Conservation (phyloP, 306 rosid genomes). For the Vicia sativa region DNA sequence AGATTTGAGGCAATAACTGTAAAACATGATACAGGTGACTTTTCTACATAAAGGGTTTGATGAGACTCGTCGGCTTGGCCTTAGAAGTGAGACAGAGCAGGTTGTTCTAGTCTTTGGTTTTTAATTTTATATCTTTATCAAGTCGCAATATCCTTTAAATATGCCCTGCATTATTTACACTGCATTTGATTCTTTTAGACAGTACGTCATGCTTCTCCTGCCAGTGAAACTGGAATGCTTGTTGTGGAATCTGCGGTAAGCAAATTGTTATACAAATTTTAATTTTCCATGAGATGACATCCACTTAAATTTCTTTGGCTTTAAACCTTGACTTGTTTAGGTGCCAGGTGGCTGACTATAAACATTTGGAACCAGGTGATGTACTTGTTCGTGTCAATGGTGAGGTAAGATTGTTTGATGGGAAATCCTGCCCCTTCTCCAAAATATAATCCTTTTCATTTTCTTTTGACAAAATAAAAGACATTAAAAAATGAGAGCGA, state of each 20-base stretch:
- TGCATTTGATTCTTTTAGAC: conserved; percentile 56
- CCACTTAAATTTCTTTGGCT: conserved; percentile 33
- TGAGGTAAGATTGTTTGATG: conserved; percentile 65
- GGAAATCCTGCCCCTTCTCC: too few species aligned
- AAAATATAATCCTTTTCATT: too few species aligned
- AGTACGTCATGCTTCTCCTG: conserved; percentile 80
- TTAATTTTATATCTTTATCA: conserved; percentile 4
- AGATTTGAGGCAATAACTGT: conserved; percentile 14
- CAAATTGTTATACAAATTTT: conserved; percentile 25
- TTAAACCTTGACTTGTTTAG: conserved; percentile 55
- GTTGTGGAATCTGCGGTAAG: conserved; percentile 94
- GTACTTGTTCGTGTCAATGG: conserved; percentile 93
- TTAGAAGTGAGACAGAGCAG: conserved; percentile 89
- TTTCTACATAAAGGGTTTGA: conserved; percentile 97
- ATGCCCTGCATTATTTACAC: conserved; percentile 34
- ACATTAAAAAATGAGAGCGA: too few species aligned
- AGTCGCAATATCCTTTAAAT: conserved; percentile 26
- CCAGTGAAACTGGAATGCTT: conserved; percentile 93
- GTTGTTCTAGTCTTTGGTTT: conserved; percentile 49
- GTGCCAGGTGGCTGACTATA: conserved; percentile 93
- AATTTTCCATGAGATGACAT: conserved; percentile 13
- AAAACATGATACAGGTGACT: conserved; percentile 61
- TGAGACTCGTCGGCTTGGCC: conserved; percentile 95
- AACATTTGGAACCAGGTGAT: conserved; percentile 92
- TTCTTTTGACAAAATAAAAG: too few species aligned